Base-by-base conservation (phyloP, 129 eudicot species). In the Gnaphalium uliginosum region DNA sequence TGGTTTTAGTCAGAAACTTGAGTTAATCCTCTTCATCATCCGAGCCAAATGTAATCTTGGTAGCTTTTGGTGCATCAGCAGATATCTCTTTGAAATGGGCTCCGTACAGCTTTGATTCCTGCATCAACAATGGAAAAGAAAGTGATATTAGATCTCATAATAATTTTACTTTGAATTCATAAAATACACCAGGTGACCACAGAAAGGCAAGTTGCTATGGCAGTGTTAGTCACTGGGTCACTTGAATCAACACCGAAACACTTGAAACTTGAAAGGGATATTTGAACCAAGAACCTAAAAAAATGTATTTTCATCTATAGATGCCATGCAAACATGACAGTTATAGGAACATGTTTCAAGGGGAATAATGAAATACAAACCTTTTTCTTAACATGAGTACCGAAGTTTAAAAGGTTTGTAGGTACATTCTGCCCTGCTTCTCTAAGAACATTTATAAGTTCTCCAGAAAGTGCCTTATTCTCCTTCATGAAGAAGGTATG, bases 331-430 rank as follows among this genome's bases (percentile, higher is more conserved):
- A 5, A 43, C 15, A 27, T 2, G 30, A 27, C 30, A 27, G 2
- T 27, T 1, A 27, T 1, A 27, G 30, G 30, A 27, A 0, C 2
- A n/a, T n/a, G n/a, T n/a, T n/a, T n/a, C n/a, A n/a, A n/a, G n/a
- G n/a, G n/a, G n/a, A n/a, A n/a, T n/a, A n/a, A n/a, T n/a, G n/a
- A n/a, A n/a, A n/a, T n/a, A n/a, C n/a, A n/a, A 35, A 8, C 98
- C 98, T 91, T 94, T 66, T 94, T 94, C 91, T 94, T 94, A 53
- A 94, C 99, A 83, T 94, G 99, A 23, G 97, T 90, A 48, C 99
- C 99, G n/a, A 94, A 95, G 53, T 94, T 94, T 57, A n/a, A 90
- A 46, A 64, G 92, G 57, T 79, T 86, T n/a, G 87, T 37, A 17
- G 99, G 99, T 76, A 94, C 93, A 79, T 81, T 82, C 79, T 94